Evolutionary conservation across 139 green algal species (phyloP).

Genomic region (Chlorella sp.): DNA sequence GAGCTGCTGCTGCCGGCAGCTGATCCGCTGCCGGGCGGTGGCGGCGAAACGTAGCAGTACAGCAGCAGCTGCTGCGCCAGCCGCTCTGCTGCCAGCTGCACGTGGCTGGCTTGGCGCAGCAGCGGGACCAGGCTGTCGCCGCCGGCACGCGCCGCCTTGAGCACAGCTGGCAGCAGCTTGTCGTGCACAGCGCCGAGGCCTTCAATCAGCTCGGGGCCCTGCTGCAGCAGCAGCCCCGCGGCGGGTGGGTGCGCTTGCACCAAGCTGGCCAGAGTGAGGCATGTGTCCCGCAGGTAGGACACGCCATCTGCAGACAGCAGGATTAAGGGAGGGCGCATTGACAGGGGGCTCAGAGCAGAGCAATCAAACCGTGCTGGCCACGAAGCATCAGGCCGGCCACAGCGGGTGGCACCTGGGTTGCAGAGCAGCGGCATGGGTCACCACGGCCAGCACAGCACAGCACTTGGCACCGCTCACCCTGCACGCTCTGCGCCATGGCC

Average conservation of each 20-base stretch:
- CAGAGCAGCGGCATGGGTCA: too few species aligned
- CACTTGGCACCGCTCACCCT: slow-evolving; percentile 10
- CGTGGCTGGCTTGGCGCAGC: background rate
- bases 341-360: too few species aligned
- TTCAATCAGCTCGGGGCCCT: slow-evolving; percentile 15
- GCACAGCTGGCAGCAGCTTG: slow-evolving; percentile 32
- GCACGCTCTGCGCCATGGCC: slow-evolving; percentile 34
- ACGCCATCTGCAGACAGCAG: slow-evolving; percentile 72
- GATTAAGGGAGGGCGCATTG: too few species aligned
- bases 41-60: slow-evolving; percentile 44
- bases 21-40: background rate
- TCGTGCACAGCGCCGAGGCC: slow-evolving; percentile 39
- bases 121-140: slow-evolving; percentile 56
- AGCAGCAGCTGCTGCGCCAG: slow-evolving; percentile 56
- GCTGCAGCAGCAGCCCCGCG: slow-evolving; percentile 56
- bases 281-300: slow-evolving; percentile 74
- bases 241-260: slow-evolving; percentile 54
- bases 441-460: background rate
- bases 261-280: slow-evolving; percentile 70
- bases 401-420: too few species aligned
- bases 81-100: slow-evolving; percentile 38
- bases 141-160: background rate
- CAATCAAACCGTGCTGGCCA: too few species aligned
- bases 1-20: slow-evolving; percentile 1
- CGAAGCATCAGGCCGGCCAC: too few species aligned